Evolutionary conservation across 1,284 basidiomycete species (phyloP).

Genomic region (Anthracocystis walkeri): DNA sequence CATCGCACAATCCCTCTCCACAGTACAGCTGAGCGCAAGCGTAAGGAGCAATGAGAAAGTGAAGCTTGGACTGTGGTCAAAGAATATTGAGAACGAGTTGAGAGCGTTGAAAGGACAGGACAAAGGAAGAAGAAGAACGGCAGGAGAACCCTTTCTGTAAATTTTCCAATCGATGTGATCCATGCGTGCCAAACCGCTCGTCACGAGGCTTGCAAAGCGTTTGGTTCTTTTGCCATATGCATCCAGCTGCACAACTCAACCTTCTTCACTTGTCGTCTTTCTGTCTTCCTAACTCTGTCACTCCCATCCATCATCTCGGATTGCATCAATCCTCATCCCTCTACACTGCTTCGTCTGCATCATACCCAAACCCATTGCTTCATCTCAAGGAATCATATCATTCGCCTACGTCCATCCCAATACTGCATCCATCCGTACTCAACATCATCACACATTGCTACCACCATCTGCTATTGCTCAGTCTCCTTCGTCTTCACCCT

Average conservation of each 20-base stretch:
- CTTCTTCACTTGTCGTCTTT: background rate
- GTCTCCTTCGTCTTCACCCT: background rate
- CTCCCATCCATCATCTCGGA: conserved; percentile 2
- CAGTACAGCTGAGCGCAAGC: background rate
- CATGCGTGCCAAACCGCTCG: conserved; percentile 11
- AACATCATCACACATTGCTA: too few species aligned
- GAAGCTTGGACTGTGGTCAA: background rate
- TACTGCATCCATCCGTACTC: conserved; percentile 4
- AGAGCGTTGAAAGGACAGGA: background rate
- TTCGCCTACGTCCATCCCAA: conserved; percentile 2
- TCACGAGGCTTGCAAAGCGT: background rate
- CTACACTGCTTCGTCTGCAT: background rate
- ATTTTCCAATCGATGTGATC: background rate
- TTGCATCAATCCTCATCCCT: background rate
- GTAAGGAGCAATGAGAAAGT: background rate
- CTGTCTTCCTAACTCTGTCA: background rate
- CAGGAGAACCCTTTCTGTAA: background rate
- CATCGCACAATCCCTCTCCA: background rate
- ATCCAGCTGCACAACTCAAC: background rate
- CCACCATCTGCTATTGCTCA: background rate
- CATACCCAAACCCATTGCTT: background rate
- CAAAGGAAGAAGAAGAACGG: background rate
- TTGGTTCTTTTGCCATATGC: background rate
- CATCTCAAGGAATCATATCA: background rate
- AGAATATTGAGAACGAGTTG: background rate